Evolutionary conservation across 129 eudicot species (phyloP), one percentile per base, ranked within the genome.

Genomic region (Mikania micrantha): DNA sequence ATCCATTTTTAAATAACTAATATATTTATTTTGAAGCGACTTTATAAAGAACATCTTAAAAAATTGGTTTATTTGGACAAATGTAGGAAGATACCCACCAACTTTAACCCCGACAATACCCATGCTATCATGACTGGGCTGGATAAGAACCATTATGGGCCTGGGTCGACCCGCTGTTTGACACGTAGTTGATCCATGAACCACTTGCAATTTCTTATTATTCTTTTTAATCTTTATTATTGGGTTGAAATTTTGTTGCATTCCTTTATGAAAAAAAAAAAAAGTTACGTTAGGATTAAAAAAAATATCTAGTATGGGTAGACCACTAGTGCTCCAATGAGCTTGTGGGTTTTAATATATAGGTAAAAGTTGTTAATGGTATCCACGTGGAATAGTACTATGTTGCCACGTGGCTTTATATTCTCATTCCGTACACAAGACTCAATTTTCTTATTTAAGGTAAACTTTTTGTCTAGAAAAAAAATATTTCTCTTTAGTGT

Each of bases 81-180:
- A 54, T 54, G 56, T 16, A 27, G 27, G 65, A 38, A 7, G 74
- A 41, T 57, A 57, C 74, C 70, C 77, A 62, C 64, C 50, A 41
- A 62, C 77, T 52, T 62, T 73, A 20, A 40, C 29, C 34, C 79
- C 60, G 74, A 75, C 79, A 75, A 58, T 59, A 67, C 69, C 74
- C 79, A 75, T 75, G 79, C 74, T 75, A 41, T 67, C 52, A 32
- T 75, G 79, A 67, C 63, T 67, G 79, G 79, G 79, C 79, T 75
- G 61, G 74, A 67, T 75, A 58, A 66, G 62, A 63, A 36, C 52
- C 35, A 41, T 44, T 67, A 67, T 75, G 79, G 79, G 79, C 79
- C 74, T 75, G 69, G 74, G 62, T 75, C 69, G 54, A 75, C 79
- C 79, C 79, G 28, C 35, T 44, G 19, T 66, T 58, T 69, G 79